Percentiles rank a stretch among this genome's conserved stretches.
Evolutionary conservation across 208 protist genomes (phyloP).

Genomic region (Strigomonas culicis): DNA sequence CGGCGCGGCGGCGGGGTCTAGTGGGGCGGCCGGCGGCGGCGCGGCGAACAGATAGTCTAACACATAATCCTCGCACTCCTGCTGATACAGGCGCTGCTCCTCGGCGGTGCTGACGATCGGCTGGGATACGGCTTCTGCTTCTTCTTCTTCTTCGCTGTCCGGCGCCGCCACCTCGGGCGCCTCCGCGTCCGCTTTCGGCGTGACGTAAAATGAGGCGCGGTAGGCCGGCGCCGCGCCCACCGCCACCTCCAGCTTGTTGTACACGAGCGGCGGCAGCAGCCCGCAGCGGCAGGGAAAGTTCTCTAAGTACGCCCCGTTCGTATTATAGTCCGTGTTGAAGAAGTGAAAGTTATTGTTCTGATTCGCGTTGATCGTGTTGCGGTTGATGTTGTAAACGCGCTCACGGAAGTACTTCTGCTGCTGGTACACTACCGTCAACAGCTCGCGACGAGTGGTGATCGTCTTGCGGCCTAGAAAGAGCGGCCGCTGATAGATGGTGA

Average conservation of each 20-base stretch:
- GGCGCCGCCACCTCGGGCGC: background rate
- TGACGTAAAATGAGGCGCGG: background rate
- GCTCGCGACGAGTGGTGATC: background rate
- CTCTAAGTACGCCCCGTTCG: too few species aligned
- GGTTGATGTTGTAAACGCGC: too few species aligned
- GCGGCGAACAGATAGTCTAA: background rate
- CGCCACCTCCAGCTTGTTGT: constrained; percentile 1
- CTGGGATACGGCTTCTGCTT: background rate
- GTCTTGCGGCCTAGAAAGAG: background rate
- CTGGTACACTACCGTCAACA: background rate
- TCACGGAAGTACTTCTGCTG: background rate
- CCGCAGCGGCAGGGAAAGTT: background rate
- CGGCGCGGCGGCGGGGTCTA: too few species aligned
- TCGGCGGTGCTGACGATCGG: too few species aligned
- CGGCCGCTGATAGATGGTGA: background rate
- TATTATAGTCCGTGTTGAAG: too few species aligned
- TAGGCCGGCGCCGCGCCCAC: constrained; percentile 1
- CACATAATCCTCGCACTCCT: constrained; percentile 1
- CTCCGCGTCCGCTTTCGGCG: background rate
- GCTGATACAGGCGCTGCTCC: too few species aligned
- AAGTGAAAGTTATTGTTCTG: too few species aligned
- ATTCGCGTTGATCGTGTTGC: too few species aligned
- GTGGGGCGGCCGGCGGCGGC: too few species aligned
- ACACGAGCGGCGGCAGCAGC: background rate
- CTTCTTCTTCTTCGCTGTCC: background rate